Percentiles rank a stretch among this genome's conserved stretches.
phyloP scores from a whole-genome alignment of 2,329 filamentous ascomycete genomes.

The Neofusicoccum sp. region DNA sequence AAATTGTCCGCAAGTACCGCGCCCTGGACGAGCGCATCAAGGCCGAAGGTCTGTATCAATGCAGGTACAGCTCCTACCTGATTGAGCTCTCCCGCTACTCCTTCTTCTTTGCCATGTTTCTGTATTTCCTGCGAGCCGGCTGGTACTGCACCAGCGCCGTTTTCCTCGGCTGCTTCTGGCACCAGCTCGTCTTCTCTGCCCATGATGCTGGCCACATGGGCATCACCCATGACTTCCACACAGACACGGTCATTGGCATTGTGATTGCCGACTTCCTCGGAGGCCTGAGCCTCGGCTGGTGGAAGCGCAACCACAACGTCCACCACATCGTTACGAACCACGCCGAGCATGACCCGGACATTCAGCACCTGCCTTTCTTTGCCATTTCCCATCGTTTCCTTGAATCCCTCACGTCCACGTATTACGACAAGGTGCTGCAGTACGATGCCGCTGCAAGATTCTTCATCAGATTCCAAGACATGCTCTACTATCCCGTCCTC shows the following conservation, averaged over 20 bases:
- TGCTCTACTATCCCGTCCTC: slow-evolving; percentile 71
- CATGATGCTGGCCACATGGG: slow-evolving; percentile 98
- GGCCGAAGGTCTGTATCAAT: slow-evolving; percentile 77
- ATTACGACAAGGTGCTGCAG: slow-evolving; percentile 66
- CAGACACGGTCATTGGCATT: slow-evolving; percentile 85
- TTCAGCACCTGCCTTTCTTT: slow-evolving; percentile 73
- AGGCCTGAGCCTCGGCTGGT: slow-evolving; percentile 91
- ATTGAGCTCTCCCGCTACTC: slow-evolving; percentile 74
- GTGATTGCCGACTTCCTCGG: slow-evolving; percentile 87
- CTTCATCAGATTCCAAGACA: slow-evolving; percentile 63
- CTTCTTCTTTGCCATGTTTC: slow-evolving; percentile 63
- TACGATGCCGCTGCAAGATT: slow-evolving; percentile 65
- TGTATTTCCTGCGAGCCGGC: slow-evolving; percentile 49
- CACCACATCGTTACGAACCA: slow-evolving; percentile 96
- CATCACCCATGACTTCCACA: slow-evolving; percentile 86
- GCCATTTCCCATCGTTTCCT: slow-evolving; percentile 69
- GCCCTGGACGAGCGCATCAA: slow-evolving; percentile 70
- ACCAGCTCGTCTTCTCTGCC: slow-evolving; percentile 89
- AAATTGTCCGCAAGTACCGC: slow-evolving; percentile 82
- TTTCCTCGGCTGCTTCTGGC: slow-evolving; percentile 84
- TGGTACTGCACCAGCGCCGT: slow-evolving; percentile 65
- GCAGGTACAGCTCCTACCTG: slow-evolving; percentile 79
- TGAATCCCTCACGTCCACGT: slow-evolving; percentile 63
- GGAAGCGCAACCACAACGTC: slow-evolving; percentile 95
- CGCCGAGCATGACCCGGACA: slow-evolving; percentile 94